phyloP scores from a whole-genome alignment of 306 rosid species.

The Cucumis melo region DNA sequence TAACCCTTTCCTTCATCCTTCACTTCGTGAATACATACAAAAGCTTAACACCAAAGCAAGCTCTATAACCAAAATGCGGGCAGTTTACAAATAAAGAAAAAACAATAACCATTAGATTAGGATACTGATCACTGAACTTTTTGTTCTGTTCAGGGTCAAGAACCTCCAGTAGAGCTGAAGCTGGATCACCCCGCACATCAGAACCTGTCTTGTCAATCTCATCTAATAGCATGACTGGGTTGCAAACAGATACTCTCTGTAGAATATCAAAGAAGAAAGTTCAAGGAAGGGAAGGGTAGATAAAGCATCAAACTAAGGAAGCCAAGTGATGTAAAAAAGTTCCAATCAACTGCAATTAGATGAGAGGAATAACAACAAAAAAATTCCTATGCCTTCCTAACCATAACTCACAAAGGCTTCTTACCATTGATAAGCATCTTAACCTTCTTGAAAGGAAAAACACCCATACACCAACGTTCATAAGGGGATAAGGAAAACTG shows the following conservation, averaged over 20 bases:
- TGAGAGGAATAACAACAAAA: not conserved
- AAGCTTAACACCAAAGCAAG: not conserved
- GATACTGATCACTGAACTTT: conserved; percentile 96
- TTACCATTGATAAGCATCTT: not conserved
- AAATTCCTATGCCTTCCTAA: not conserved
- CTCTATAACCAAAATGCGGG: not conserved
- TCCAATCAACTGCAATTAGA: not conserved
- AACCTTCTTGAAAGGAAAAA: not conserved
- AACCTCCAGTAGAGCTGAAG: conserved; percentile 92
- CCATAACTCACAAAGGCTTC: not conserved
- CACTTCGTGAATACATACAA: not conserved
- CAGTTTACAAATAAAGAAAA: not conserved
- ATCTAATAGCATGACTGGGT: conserved; percentile 92
- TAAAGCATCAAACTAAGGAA: not conserved
- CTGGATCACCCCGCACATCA: conserved; percentile 97
- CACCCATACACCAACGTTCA: not conserved
- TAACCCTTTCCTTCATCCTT: not conserved
- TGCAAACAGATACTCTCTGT: conserved; percentile 71
- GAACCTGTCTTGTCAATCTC: conserved; percentile 97
- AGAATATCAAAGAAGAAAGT: conserved; percentile 12
- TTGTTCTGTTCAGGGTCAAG: conserved; percentile 95
- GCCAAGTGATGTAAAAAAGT: not conserved
- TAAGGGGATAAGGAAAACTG: not conserved
- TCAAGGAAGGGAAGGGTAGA: not conserved
- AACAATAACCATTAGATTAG: conserved; percentile 14